These are phyloP conservation scores for Epichloe coenophiala DNA, from an alignment of 2,329 filamentous ascomycete genomes.

Conservation along the genomic window DNA sequence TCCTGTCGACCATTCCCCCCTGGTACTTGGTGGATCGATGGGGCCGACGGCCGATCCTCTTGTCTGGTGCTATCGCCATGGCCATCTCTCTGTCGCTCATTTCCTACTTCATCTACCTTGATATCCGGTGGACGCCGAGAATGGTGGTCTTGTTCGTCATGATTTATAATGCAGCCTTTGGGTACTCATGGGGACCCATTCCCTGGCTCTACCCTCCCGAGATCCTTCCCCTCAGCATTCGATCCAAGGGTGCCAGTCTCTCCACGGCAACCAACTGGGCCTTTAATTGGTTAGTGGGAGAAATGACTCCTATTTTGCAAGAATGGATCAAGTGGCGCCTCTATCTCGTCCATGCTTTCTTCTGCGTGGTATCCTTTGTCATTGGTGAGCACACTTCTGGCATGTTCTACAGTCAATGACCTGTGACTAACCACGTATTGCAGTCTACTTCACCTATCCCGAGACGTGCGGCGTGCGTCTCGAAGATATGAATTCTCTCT, in stretches of 20 bases:
- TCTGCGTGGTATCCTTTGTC: slow-evolving; percentile 89
- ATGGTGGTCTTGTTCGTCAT: slow-evolving; percentile 91
- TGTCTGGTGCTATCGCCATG: slow-evolving; percentile 86
- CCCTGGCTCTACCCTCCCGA: slow-evolving; percentile 98
- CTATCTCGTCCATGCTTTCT: slow-evolving; percentile 92
- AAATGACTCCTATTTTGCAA: slow-evolving; percentile 87
- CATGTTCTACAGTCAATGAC: not conserved
- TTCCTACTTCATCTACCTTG: slow-evolving; percentile 89
- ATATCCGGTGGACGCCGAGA: slow-evolving; percentile 63
- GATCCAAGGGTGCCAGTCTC: slow-evolving; percentile 90
- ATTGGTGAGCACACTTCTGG: slow-evolving; percentile 54
- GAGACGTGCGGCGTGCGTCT: slow-evolving; percentile 91
- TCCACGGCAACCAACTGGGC: slow-evolving; percentile 97
- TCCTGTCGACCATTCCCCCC: slow-evolving; percentile 88
- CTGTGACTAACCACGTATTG: slow-evolving; percentile 6
- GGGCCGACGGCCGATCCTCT: slow-evolving; percentile 77
- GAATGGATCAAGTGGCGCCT: slow-evolving; percentile 86
- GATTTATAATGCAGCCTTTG: slow-evolving; percentile 96
- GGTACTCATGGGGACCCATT: slow-evolving; percentile 89
- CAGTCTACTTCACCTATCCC: slow-evolving; percentile 95
- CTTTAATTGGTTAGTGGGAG: slow-evolving; percentile 94
- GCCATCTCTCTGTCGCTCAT: slow-evolving; percentile 75
- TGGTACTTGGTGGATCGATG: slow-evolving; percentile 95
- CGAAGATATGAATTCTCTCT: slow-evolving; percentile 92
- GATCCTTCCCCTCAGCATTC: slow-evolving; percentile 89